These are phyloP conservation scores for Boletus reticuloceps DNA, from an alignment of 768 basidiomycete genomes.

Conservation along the genomic window DNA sequence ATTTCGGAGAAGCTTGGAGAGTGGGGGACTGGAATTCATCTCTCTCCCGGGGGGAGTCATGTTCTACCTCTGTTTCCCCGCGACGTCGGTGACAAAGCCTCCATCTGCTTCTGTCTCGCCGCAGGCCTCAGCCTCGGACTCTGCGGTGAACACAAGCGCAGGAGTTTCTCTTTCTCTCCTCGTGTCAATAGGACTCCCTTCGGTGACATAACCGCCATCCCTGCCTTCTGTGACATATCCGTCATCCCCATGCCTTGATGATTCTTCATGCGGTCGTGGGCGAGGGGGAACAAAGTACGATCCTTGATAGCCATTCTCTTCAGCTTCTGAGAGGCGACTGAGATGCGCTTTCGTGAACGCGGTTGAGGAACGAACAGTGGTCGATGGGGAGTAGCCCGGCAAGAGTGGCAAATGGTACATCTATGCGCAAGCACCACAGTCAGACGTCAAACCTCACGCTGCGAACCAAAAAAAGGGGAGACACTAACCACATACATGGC, in stretches of 20 bases:
- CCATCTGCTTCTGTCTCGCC: conserved; percentile 13
- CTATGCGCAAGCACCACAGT: conserved; percentile 35
- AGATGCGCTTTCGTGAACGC: conserved; percentile 58
- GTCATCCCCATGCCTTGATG: conserved; percentile 14
- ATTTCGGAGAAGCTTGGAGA: not conserved
- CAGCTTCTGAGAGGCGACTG: conserved; percentile 76
- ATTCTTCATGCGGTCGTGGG: conserved; percentile 19
- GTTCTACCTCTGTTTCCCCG: conserved; percentile 15
- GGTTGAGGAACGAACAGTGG: conserved; percentile 83
- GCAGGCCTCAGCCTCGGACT: conserved; percentile 6
- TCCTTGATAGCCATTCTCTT: conserved; percentile 88
- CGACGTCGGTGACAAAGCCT: conserved; percentile 11
- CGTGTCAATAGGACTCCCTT: conserved; percentile 17
- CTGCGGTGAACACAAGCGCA: not conserved
- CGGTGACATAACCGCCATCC: conserved; percentile 64
- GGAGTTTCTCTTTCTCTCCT: conserved; percentile 3
- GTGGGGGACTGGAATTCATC: conserved; percentile 6
- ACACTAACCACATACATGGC: conserved; percentile 83
- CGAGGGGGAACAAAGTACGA: conserved; percentile 59
- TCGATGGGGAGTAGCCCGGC: conserved; percentile 84
- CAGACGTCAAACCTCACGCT: not conserved
- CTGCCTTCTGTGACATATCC: conserved; percentile 25
- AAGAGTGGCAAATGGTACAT: conserved; percentile 90
- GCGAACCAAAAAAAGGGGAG: not conserved
- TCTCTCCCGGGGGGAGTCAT: not conserved